phyloP scores from a whole-genome alignment of 306 rosid genomes.

The Cotoneaster glaucophyllus region DNA sequence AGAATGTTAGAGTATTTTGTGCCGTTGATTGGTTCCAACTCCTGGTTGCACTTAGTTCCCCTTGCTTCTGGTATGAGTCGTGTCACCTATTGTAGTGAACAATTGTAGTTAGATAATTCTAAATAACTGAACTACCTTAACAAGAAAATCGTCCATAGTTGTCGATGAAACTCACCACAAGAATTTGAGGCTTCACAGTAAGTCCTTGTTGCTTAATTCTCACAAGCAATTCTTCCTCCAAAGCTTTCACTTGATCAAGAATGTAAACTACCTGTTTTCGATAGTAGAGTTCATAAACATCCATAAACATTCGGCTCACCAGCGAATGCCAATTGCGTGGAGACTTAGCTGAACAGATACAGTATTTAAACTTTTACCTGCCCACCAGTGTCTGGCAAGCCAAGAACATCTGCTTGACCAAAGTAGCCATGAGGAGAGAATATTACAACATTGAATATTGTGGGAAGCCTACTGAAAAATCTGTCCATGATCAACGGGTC shows the following conservation, averaged over 20 bases:
- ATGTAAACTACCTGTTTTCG: conserved; percentile 72
- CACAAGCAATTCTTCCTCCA: conserved; percentile 66
- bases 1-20: conserved; percentile 73
- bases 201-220: conserved; percentile 79
- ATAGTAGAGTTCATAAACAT: not conserved
- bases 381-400: conserved; percentile 96
- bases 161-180: conserved; percentile 49
- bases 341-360: not conserved
- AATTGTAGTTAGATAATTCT: not conserved
- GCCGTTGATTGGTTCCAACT: conserved; percentile 59
- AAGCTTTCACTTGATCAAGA: conserved; percentile 84
- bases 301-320: not conserved
- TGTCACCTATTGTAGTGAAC: conserved; percentile 46
- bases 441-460: conserved; percentile 67
- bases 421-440: conserved; percentile 92
- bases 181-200: conserved; percentile 70
- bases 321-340: not conserved
- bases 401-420: conserved; percentile 91
- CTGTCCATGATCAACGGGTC: conserved; percentile 62
- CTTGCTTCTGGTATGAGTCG: conserved; percentile 82
- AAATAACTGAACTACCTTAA: not conserved
- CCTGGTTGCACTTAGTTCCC: conserved; percentile 83
- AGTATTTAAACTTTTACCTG: conserved; percentile 42
- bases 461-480: conserved; percentile 68
- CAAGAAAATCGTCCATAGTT: not conserved